These are phyloP conservation scores for Pseudomicrostroma phylloplanum DNA, from an alignment of 1,284 basidiomycete genomes.

Conservation along the genomic window DNA sequence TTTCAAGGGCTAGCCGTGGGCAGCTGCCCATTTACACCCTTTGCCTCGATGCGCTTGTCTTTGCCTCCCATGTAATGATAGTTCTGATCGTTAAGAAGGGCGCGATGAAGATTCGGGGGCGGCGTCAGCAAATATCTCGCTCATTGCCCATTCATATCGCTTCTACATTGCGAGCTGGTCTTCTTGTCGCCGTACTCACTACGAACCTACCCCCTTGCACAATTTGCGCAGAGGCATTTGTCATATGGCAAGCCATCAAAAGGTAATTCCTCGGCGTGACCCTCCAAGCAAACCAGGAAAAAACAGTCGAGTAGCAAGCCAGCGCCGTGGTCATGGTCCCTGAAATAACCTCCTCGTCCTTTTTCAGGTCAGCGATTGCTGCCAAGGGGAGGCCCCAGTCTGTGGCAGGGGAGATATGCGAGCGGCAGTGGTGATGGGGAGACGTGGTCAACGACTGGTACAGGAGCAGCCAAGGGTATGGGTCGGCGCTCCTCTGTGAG, in stretches of 20 bases:
- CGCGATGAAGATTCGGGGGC: neutral
- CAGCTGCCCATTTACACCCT: too few relatives aligned
- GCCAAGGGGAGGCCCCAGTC: slow-evolving; percentile 50
- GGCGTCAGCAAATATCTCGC: neutral
- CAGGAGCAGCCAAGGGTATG: neutral
- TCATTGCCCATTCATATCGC: neutral
- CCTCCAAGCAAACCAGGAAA: slow-evolving; percentile 48
- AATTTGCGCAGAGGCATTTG: slow-evolving; percentile 44
- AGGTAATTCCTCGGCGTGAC: slow-evolving; percentile 48
- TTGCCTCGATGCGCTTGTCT: slow-evolving; percentile 17
- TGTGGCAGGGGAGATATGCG: slow-evolving; percentile 16
- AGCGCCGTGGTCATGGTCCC: slow-evolving; percentile 45
- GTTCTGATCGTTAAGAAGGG: slow-evolving; percentile 18
- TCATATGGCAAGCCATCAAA: slow-evolving; percentile 46
- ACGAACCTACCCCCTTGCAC: slow-evolving; percentile 35
- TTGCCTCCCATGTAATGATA: slow-evolving; percentile 40
- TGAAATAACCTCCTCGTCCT: slow-evolving; percentile 47
- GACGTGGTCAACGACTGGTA: neutral
- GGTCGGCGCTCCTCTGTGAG: neutral
- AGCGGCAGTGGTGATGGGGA: neutral
- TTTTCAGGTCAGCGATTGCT: slow-evolving; percentile 44
- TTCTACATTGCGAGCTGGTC: neutral
- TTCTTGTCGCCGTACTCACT: slow-evolving; percentile 22
- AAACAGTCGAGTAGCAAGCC: slow-evolving; percentile 26
- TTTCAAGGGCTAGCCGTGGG: too few relatives aligned